phyloP scores from a whole-genome alignment of 2,329 filamentous ascomycete genomes.

The Aureobasidium pullulans region DNA sequence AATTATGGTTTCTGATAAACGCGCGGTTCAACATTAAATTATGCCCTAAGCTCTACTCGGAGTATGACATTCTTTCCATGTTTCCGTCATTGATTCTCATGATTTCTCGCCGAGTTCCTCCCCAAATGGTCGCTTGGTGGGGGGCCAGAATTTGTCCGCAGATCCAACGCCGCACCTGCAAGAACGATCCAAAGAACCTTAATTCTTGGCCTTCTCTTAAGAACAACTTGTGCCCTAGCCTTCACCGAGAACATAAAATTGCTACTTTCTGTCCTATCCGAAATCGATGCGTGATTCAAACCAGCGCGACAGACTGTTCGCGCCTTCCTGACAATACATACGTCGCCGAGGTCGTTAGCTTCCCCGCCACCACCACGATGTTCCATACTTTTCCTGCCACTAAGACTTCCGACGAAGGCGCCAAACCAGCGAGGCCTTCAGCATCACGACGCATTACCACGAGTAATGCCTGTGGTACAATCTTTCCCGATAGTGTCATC shows the following conservation, averaged over 20 bases:
- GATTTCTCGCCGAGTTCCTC: too few relatives aligned
- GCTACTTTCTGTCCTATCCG: neutral
- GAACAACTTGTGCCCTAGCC: neutral
- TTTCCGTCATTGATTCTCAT: too few relatives aligned
- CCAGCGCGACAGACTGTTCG: neutral
- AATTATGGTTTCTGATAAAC: too few relatives aligned
- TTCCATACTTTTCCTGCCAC: slow-evolving; percentile 38
- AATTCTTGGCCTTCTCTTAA: neutral
- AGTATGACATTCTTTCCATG: too few relatives aligned
- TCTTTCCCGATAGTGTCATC: neutral
- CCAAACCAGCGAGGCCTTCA: slow-evolving; percentile 29
- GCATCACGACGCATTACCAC: slow-evolving; percentile 40
- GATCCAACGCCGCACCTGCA: neutral
- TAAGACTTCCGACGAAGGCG: slow-evolving; percentile 21
- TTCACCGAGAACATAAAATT: neutral
- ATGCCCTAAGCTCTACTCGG: too few relatives aligned
- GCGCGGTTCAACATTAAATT: too few relatives aligned
- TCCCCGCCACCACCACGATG: slow-evolving; percentile 24
- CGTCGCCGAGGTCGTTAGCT: too few relatives aligned
- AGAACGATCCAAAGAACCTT: neutral
- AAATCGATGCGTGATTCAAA: neutral
- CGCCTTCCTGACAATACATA: neutral
- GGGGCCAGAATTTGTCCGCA: neutral
- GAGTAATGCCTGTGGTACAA: slow-evolving; percentile 60
- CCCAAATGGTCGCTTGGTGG: neutral